Base-by-base conservation (phyloP, 1,284 basidiomycete genomes). In the Sporisorium iseilematis-ciliati region DNA sequence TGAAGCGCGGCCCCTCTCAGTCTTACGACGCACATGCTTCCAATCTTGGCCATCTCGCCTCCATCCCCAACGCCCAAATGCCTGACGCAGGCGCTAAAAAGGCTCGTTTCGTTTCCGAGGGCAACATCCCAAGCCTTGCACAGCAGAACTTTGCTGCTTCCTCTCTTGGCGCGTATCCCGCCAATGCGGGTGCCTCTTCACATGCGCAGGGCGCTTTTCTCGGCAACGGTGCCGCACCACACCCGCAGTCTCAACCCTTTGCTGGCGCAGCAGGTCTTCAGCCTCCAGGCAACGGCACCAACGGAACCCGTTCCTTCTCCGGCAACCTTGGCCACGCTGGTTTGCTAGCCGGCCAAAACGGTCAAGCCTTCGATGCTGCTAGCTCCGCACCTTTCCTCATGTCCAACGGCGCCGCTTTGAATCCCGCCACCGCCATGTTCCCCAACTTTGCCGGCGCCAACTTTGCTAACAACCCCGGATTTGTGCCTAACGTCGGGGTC, bases 21-120 rank as follows among this genome's bases (percentile, higher is more conserved):
- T 68, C 75, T 14, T 72, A 74, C 67, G 78, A 78, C 42, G 75
- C 66, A 20, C 72, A 75, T 42, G 63, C 69, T 12, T 63, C 73
- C 21, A 63, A 56, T 10, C 57, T 72, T 12, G 71, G 69, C 20
- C 59, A 67, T 33, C 61, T 69, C 41, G 56, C 54, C 18, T 54
- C 61, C 46, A 35, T 66, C 2, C 61, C 64, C 29, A 60, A 60
- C 46, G 4, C 68, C 4, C 62, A 71, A 16, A 50, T 77, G 50
- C 38, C 62, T 4, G 62, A 61, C 29, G 64, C 65, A 3, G 62
- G 52, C 31, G 54, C 62, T 35, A 80, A 80, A 40, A 81, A 81
- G 61, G 70, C 78, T 2, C 77, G 79, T 50, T 81, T 78, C 45
- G 76, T 80, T 25, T 78, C 76, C 6, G 79, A 79, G 29, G 79